Conservation (phyloP, 257 asterid genomes). For the Nicotiana sylvestris region DNA sequence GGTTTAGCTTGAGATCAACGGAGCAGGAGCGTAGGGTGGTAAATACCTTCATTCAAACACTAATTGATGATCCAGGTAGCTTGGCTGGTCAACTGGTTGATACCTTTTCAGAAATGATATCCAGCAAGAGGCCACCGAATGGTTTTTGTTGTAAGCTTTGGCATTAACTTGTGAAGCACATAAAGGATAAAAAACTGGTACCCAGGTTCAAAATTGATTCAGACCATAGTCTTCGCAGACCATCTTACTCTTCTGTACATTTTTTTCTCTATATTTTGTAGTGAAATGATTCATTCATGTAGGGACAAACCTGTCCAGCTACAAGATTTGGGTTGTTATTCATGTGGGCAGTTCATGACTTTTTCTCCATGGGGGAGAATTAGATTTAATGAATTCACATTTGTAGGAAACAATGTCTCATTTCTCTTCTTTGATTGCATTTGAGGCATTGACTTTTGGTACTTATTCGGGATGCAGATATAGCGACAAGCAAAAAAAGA, state of each 20-base stretch:
- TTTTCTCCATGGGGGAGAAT: conserved; percentile 11
- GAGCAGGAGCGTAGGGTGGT: conserved; percentile 93
- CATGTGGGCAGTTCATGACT: neutral
- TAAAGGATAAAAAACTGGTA: neutral
- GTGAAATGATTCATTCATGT: conserved; percentile 15
- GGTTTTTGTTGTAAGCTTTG: conserved; percentile 48
- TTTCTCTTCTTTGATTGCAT: conserved; percentile 11
- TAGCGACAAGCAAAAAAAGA: neutral
- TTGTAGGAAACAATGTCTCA: conserved; percentile 13
- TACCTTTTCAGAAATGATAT: conserved; percentile 38
- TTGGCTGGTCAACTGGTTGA: conserved; percentile 29
- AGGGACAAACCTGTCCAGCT: conserved; percentile 16
- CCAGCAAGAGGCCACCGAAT: conserved; percentile 41
- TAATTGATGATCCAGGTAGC: conserved; percentile 13
- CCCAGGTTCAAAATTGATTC: conserved; percentile 1
- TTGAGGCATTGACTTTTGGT: neutral
- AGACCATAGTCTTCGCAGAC: neutral
- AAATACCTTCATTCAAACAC: conserved; percentile 71
- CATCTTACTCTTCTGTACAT: conserved; percentile 10
- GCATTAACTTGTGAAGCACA: conserved; percentile 29
- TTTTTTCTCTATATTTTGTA: neutral
- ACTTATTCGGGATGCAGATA: neutral
- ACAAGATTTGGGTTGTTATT: conserved; percentile 1
- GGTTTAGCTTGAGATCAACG: conserved; percentile 87
- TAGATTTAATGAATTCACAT: conserved; percentile 1